Evolutionary conservation across 768 basidiomycete genomes (phyloP), one percentile per base, ranked within the genome.

Genomic region (Inosperma sp.): DNA sequence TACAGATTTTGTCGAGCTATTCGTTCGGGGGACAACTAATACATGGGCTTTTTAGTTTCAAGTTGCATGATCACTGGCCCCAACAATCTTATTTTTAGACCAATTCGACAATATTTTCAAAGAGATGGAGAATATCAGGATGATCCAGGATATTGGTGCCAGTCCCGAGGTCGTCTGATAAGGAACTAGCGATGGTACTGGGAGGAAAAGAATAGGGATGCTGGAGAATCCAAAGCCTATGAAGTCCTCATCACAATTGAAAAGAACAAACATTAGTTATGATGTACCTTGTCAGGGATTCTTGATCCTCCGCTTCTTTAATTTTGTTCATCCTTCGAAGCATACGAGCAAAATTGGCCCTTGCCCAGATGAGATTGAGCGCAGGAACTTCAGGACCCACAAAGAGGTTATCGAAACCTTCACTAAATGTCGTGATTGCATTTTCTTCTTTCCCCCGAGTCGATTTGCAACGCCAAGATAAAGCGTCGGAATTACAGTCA

Each of bases 301-400:
- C 43, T 17, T 45, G 43, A 25, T 45, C 25, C 43, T 30, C 29
- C n/a, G 43, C 43, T 30, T 45, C 43, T 17, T 45, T 22, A 26
- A 31, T 17, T 8, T 30, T 12, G 13, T 30, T 30, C 27, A 2
- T 30, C 19, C 21, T 21, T 30, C 44, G 27, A 4, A 16, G 33
- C 13, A 48, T 27, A 29, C 31, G n/a, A 5, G 46, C 30, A 4
- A 34, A 21, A 21, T 35, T 27, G 14, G 22, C 17, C 6, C 17
- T 34, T 4, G 30, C 46, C 46, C 46, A 48, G 25, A 21, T 22
- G 2, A 35, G 33, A 25, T 48, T 48, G 10, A 31, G 19, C 23
- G 16, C 33, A 21, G 31, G 31, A 14, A 19, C n/a, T 22, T 48
- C 29, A 9, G 16, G 29, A 7, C 17, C 16, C 10, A 22, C 35